phyloP scores from a whole-genome alignment of 2,329 filamentous ascomycete species.

The Aspergillus cejpii region DNA sequence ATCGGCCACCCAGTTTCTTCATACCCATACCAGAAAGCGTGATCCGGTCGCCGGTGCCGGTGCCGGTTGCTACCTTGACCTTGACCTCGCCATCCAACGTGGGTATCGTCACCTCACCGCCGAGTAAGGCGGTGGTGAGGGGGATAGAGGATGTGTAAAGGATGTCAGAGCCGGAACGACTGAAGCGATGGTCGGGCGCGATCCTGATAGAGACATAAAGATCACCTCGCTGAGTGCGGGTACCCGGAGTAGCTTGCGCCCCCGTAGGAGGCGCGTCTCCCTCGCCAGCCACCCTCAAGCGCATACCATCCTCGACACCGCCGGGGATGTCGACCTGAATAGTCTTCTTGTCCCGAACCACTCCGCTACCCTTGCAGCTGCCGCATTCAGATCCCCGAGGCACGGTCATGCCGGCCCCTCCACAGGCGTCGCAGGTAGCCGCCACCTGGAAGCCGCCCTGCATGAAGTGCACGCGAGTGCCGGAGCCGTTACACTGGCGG shows the following conservation, averaged over 20 bases:
- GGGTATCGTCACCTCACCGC: slow-evolving; percentile 81
- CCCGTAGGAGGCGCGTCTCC: slow-evolving; percentile 81
- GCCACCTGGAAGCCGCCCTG: slow-evolving; percentile 94
- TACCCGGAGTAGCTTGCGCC: slow-evolving; percentile 55
- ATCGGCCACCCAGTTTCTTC: slow-evolving; percentile 67
- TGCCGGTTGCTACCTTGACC: slow-evolving; percentile 85
- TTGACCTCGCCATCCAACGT: slow-evolving; percentile 87
- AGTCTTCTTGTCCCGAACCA: slow-evolving; percentile 72
- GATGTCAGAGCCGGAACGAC: slow-evolving; percentile 78
- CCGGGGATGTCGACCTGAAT: slow-evolving; percentile 88
- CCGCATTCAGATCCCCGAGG: slow-evolving; percentile 76
- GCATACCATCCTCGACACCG: slow-evolving; percentile 95
- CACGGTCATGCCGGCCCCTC: slow-evolving; percentile 67
- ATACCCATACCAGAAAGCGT: slow-evolving; percentile 88
- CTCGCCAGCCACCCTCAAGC: slow-evolving; percentile 73
- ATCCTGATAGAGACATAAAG: slow-evolving; percentile 88
- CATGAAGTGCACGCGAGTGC: slow-evolving; percentile 80
- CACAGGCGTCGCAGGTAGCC: slow-evolving; percentile 75
- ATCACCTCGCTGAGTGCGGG: slow-evolving; percentile 68
- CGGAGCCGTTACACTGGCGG: slow-evolving; percentile 75
- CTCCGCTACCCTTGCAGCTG: slow-evolving; percentile 74
- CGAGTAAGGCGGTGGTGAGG: slow-evolving; percentile 84
- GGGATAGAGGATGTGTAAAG: slow-evolving; percentile 88
- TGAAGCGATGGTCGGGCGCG: slow-evolving; percentile 83
- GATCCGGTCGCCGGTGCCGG: slow-evolving; percentile 84